Evolutionary conservation across 805 yeast species (phyloP).

Genomic region (Ogataea degrootiae): DNA sequence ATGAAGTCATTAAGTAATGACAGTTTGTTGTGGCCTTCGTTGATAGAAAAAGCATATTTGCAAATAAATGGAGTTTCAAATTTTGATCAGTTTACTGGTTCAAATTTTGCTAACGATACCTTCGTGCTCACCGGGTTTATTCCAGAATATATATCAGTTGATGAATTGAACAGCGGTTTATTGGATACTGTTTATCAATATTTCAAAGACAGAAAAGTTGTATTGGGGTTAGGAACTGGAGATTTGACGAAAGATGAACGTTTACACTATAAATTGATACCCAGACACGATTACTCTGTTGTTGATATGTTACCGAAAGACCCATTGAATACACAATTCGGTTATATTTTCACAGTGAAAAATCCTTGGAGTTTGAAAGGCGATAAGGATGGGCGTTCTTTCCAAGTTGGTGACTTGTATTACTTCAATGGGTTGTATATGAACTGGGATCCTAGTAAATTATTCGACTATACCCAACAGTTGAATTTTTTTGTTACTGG

Average conservation of each 20-base stretch:
- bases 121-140: slow-evolving; percentile 65
- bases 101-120: slow-evolving; percentile 70
- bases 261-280: slow-evolving; percentile 35
- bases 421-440: slow-evolving; percentile 52
- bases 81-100: slow-evolving; percentile 65
- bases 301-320: slow-evolving; percentile 27
- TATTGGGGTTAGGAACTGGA: slow-evolving; percentile 71
- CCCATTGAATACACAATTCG: slow-evolving; percentile 7
- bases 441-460: slow-evolving; percentile 52
- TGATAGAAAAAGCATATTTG: slow-evolving; percentile 75
- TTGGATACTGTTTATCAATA: slow-evolving; percentile 30
- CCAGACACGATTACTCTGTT: slow-evolving; percentile 71
- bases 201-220: slow-evolving; percentile 33
- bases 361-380: slow-evolving; percentile 41
- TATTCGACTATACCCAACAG: slow-evolving; percentile 9
- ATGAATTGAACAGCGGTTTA: slow-evolving; percentile 25
- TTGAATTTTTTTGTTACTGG: slow-evolving; percentile 23
- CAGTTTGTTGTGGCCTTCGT: slow-evolving; percentile 55
- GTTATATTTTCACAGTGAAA: slow-evolving; percentile 27
- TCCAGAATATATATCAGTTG: slow-evolving; percentile 50
- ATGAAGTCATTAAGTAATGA: slow-evolving; percentile 34
- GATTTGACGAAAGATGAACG: slow-evolving; percentile 32
- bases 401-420: slow-evolving; percentile 29
- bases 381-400: slow-evolving; percentile 11
- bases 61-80: slow-evolving; percentile 37